Percentiles rank a stretch among this genome's conserved stretches.
phyloP scores from a whole-genome alignment of 805 yeast species.

The Monosporozyma yasuniensis region DNA sequence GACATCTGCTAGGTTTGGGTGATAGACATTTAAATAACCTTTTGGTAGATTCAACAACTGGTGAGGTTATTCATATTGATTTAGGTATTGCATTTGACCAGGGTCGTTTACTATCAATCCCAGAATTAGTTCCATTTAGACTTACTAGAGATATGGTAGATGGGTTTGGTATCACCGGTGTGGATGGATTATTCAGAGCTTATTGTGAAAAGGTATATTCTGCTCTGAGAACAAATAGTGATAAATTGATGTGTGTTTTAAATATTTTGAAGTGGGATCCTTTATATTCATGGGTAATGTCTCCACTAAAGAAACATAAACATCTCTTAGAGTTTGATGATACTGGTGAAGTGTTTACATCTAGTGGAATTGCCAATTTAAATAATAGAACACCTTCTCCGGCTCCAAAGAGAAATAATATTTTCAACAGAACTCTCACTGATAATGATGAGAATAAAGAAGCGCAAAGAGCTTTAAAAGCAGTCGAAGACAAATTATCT shows the following conservation, averaged over 20 bases:
- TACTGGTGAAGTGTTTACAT: slow-evolving; percentile 1
- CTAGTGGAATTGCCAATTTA: background rate
- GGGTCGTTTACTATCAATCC: slow-evolving; percentile 73
- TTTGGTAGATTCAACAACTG: slow-evolving; percentile 66
- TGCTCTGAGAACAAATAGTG: slow-evolving; percentile 55
- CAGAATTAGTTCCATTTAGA: slow-evolving; percentile 91
- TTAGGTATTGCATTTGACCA: slow-evolving; percentile 95
- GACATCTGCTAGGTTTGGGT: slow-evolving; percentile 83
- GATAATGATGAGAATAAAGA: slow-evolving; percentile 44
- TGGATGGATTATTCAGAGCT: slow-evolving; percentile 63
- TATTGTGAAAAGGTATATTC: slow-evolving; percentile 66
- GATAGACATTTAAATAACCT: slow-evolving; percentile 93
- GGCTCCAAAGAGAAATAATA: background rate
- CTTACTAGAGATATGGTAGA: slow-evolving; percentile 84
- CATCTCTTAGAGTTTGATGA: slow-evolving; percentile 20
- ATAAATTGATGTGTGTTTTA: slow-evolving; percentile 67
- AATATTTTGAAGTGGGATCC: slow-evolving; percentile 91
- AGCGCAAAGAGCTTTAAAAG: slow-evolving; percentile 68
- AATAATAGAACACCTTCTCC: background rate
- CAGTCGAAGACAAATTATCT: slow-evolving; percentile 59
- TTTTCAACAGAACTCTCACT: background rate
- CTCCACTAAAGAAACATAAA: slow-evolving; percentile 56
- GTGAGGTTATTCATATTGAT: slow-evolving; percentile 94
- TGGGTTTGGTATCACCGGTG: slow-evolving; percentile 86
- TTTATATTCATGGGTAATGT: slow-evolving; percentile 79